A percentile compares a stretch with the other conserved stretches of the same genome.
Conservation (phyloP, 2,329 filamentous ascomycete genomes). For the Botrytis fabae region DNA sequence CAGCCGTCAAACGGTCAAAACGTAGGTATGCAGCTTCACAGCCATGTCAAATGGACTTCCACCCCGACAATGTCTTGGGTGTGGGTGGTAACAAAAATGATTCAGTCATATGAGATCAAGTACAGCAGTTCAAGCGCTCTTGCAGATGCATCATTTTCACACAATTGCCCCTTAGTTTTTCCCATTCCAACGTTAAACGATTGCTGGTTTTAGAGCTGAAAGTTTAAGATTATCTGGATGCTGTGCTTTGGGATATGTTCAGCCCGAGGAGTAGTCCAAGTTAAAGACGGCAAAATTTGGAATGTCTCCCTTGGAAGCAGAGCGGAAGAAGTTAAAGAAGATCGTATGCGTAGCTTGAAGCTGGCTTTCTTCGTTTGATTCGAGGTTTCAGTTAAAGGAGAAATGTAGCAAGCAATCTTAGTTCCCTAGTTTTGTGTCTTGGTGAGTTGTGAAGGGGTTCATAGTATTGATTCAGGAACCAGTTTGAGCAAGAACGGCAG, state of each 20-base stretch:
- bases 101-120: conserved; percentile 12
- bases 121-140: background rate
- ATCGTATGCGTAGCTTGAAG: background rate
- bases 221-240: background rate
- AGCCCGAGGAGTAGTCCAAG: background rate
- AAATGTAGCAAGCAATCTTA: background rate
- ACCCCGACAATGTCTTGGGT: background rate
- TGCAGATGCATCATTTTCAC: background rate
- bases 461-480: background rate
- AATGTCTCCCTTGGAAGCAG: background rate
- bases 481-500: too few relatives aligned
- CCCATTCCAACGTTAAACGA: background rate
- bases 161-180: background rate
- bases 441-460: background rate
- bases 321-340: background rate
- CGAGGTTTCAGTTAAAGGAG: background rate
- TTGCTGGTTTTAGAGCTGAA: background rate
- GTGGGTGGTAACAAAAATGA: background rate
- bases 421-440: background rate
- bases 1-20: background rate
- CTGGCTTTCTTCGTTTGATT: background rate
- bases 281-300: background rate
- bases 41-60: background rate
- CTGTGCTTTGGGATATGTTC: background rate
- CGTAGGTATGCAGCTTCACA: background rate